Evolutionary conservation across 345 rosid genomes (phyloP).

Genomic region (Draba incana): DNA sequence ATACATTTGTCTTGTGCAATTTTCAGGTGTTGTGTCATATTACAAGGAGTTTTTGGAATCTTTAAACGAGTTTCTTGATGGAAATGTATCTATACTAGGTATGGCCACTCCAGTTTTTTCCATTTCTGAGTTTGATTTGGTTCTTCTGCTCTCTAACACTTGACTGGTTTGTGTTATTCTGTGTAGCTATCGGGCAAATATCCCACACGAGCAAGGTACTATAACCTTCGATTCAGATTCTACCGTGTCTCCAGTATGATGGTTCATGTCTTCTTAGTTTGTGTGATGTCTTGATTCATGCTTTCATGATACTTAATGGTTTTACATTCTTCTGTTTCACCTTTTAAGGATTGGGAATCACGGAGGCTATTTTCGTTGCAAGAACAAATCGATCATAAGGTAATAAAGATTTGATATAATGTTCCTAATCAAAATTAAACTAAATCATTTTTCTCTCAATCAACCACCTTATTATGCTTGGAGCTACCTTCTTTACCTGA

Average conservation of each 20-base stretch:
- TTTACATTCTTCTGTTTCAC: neutral
- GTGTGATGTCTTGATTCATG: constrained; percentile 3
- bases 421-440: neutral
- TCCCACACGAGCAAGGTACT: constrained; percentile 78
- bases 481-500: neutral
- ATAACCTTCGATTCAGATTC: neutral
- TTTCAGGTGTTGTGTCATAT: constrained; percentile 66
- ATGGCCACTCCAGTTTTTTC: constrained; percentile 8
- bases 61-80: constrained; percentile 61
- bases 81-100: constrained; percentile 65
- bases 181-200: constrained; percentile 68
- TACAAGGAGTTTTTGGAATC: constrained; percentile 85
- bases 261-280: neutral
- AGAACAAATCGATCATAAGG: constrained; percentile 90
- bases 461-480: neutral
- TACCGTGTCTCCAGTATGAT: too few relatives aligned
- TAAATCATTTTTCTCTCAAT: neutral
- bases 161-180: constrained; percentile 20
- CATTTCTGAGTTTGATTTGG: constrained; percentile 6
- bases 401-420: constrained; percentile 20
- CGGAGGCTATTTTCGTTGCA: constrained; percentile 74
- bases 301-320: constrained; percentile 2
- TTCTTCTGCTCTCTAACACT: constrained; percentile 20
- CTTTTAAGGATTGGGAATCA: constrained; percentile 65
- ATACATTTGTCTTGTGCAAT: constrained; percentile 8